Evolutionary conservation across 2,329 filamentous ascomycete species (phyloP).

Genomic region (Fusarium cicatricum): DNA sequence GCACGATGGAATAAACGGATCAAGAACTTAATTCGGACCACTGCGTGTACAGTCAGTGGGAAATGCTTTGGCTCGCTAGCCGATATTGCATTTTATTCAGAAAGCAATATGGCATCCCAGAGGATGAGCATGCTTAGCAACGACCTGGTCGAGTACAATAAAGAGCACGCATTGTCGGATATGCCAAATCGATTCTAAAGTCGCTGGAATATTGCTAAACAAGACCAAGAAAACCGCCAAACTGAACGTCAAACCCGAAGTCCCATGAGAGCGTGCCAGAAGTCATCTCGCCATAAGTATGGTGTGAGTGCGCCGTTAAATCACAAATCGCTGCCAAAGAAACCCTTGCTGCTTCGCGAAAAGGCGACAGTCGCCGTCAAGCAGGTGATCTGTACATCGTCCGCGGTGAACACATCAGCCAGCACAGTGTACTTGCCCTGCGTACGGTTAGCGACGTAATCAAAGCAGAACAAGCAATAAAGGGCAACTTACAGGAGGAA

Average conservation of each 20-base stretch:
- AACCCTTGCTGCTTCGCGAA: slow-evolving; percentile 47
- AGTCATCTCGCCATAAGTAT: slow-evolving; percentile 21
- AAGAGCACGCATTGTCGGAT: slow-evolving; percentile 24
- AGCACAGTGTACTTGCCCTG: slow-evolving; percentile 90
- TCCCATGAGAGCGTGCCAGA: slow-evolving; percentile 30
- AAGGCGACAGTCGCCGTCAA: slow-evolving; percentile 79
- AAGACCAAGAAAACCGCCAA: slow-evolving; percentile 35
- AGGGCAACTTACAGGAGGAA: slow-evolving; percentile 79
- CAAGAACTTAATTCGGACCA: slow-evolving; percentile 12
- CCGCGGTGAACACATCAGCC: slow-evolving; percentile 82
- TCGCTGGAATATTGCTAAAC: slow-evolving; percentile 33
- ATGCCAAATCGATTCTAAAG: slow-evolving; percentile 37
- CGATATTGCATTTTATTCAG: slow-evolving; percentile 13
- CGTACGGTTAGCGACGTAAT: slow-evolving; percentile 20
- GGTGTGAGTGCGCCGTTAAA: slow-evolving; percentile 14
- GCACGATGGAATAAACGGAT: not conserved
- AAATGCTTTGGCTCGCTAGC: slow-evolving; percentile 3
- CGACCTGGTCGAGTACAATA: slow-evolving; percentile 13
- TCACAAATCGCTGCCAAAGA: slow-evolving; percentile 55
- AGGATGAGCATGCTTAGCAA: slow-evolving; percentile 7
- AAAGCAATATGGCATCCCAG: slow-evolving; percentile 3
- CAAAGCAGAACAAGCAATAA: slow-evolving; percentile 16
- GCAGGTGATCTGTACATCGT: slow-evolving; percentile 83
- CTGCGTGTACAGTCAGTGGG: slow-evolving; percentile 7
- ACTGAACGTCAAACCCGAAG: slow-evolving; percentile 23